phyloP scores from a whole-genome alignment of 2,329 filamentous ascomycete genomes.

The Sporothrix humicola region DNA sequence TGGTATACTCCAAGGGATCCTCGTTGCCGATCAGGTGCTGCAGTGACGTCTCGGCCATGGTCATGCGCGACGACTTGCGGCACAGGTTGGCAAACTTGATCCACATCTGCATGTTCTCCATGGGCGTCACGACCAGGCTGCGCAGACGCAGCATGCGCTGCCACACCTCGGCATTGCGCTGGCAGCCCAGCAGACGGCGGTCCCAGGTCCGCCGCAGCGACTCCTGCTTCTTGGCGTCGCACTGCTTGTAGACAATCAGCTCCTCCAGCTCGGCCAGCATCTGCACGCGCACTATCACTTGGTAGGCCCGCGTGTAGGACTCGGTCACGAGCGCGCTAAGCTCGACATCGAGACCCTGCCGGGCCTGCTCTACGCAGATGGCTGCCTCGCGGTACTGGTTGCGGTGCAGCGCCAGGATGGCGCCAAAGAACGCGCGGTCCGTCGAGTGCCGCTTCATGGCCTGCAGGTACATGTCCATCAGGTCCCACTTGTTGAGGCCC shows the following conservation, averaged over 20 bases:
- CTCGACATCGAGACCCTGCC: slow-evolving; percentile 93
- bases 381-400: slow-evolving; percentile 94
- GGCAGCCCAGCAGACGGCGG: slow-evolving; percentile 89
- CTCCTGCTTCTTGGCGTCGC: slow-evolving; percentile 83
- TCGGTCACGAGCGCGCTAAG: slow-evolving; percentile 96
- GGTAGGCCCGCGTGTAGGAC: slow-evolving; percentile 96
- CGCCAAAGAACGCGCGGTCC: slow-evolving; percentile 96
- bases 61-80: slow-evolving; percentile 92
- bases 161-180: slow-evolving; percentile 98
- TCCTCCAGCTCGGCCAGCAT: slow-evolving; percentile 99
- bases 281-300: slow-evolving; percentile 96
- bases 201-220: slow-evolving; percentile 96
- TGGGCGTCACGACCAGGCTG: slow-evolving; percentile 86
- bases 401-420: slow-evolving; percentile 90
- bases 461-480: slow-evolving; percentile 95
- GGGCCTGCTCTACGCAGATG: slow-evolving; percentile 86
- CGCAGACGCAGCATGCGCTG: slow-evolving; percentile 96
- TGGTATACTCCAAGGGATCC: slow-evolving; percentile 63
- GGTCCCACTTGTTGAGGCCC: slow-evolving; percentile 95
- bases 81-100: slow-evolving; percentile 99
- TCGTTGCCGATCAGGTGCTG: slow-evolving; percentile 84
- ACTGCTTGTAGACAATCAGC: slow-evolving; percentile 97
- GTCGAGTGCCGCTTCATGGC: slow-evolving; percentile 95
- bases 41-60: slow-evolving; percentile 91
- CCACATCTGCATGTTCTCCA: slow-evolving; percentile 98